Evolutionary conservation across 2,329 filamentous ascomycete genomes (phyloP), one percentile per base, ranked within the genome.

Genomic region (Penicillium sp.): DNA sequence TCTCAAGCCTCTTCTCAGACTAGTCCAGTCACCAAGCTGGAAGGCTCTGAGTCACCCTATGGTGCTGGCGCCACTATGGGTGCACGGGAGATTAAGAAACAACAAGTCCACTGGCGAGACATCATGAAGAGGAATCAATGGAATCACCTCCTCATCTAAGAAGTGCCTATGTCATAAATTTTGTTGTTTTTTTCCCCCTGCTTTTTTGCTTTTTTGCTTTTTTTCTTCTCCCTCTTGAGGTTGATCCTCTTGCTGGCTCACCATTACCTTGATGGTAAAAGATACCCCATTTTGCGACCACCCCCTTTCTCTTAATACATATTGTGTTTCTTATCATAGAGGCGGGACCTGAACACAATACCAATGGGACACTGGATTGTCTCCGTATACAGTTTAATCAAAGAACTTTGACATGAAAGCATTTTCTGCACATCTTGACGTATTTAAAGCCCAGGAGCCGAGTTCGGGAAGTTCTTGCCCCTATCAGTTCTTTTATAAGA

Each of bases 81-180:
- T 5, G 48, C 56, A 52, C 62, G 61, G 21, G 62, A 67, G 21
- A 59, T 65, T 16, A 67, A 67, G 50, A 61, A 54, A 64, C 86
- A 85, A 70, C 88, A 88, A 78, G 85, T 96, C 75, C 92, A 92
- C 86, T 97, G 93, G 93, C 84, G 93, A 78, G 90, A 96, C 77
- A 85, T 93, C 71, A 96, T 97, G 92, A 86, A 85, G 77, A 85
- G 88, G 78, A 94, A 93, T 79, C 86, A 86, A 65, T 96, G 91
- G 92, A 91, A 96, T 73, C 94, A 91, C 78, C 82, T 97, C 74
- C 84, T 97, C 74, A 92, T 97, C 77, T 96, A 78, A 79, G 42
- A 22, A 27, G 31, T 4, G 10, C 9, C 9, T 5, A 1, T 14
- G 2, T 9, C 10, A 10, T 9, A 2, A 2, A 11, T 34, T 14